phyloP scores from a whole-genome alignment of 2,329 filamentous ascomycete genomes.

The Talaromyces rugulosus region DNA sequence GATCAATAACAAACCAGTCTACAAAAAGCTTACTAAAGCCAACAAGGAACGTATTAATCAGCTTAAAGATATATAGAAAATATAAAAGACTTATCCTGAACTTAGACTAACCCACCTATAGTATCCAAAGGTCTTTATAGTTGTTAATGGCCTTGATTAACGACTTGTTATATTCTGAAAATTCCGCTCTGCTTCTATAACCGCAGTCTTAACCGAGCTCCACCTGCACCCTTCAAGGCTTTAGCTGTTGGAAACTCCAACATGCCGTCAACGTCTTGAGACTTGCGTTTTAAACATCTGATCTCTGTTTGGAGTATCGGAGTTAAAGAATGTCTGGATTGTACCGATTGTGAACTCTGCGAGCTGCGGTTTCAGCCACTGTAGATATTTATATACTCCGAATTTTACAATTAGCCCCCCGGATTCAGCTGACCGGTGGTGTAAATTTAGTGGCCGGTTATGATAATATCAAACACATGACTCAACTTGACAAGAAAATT shows the following conservation, averaged over 20 bases:
- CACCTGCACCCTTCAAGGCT: neutral
- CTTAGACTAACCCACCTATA: neutral
- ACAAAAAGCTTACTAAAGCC: neutral
- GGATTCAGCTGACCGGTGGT: no score
- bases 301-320: neutral
- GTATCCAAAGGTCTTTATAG: neutral
- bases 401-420: no score
- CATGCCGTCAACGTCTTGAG: neutral
- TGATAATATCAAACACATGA: no score
- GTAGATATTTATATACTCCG: no score
- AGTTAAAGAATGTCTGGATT: neutral
- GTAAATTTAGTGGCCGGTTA: no score
- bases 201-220: neutral
- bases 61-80: neutral
- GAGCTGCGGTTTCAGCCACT: neutral
- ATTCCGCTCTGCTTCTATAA: neutral
- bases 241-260: neutral
- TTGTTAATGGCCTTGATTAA: neutral
- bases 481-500: no score
- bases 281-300: neutral
- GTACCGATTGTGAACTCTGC: neutral
- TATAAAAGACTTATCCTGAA: neutral
- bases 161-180: neutral
- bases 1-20: neutral
- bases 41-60: neutral